These are phyloP conservation scores for Stenogyne calaminthoides DNA, from an alignment of 305 asterid species.

Conservation along the genomic window DNA sequence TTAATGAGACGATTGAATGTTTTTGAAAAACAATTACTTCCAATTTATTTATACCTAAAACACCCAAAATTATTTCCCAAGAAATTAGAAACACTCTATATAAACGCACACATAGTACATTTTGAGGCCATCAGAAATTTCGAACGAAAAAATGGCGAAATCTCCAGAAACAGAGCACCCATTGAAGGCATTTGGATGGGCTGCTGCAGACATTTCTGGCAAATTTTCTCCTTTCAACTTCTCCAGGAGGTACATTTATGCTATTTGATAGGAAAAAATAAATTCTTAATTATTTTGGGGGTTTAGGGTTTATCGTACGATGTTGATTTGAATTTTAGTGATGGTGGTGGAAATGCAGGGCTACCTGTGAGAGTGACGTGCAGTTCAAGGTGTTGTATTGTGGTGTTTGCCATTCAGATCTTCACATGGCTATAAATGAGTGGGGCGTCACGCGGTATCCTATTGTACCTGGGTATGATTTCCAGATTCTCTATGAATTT, in stretches of 20 bases:
- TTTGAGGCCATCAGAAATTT: too few relatives aligned
- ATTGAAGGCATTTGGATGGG: constrained; percentile 44
- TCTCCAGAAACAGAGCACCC: constrained; percentile 47
- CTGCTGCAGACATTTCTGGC: constrained; percentile 44
- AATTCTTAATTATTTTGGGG: not conserved
- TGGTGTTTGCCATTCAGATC: constrained; percentile 46
- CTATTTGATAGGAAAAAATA: not conserved
- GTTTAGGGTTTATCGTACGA: not conserved
- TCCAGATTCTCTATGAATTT: not conserved
- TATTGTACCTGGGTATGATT: constrained; percentile 41
- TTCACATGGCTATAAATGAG: constrained; percentile 44
- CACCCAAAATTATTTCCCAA: not conserved
- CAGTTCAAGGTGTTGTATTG: constrained; percentile 34
- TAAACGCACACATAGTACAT: too few relatives aligned
- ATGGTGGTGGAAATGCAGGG: constrained; percentile 19
- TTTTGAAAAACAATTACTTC: too few relatives aligned
- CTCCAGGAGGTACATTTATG: constrained; percentile 36
- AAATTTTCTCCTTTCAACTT: constrained; percentile 37
- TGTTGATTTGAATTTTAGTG: not conserved
- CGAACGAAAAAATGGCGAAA: constrained; percentile 30
- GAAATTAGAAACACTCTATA: not conserved
- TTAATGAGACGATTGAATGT: too few relatives aligned
- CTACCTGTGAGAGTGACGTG: constrained; percentile 40
- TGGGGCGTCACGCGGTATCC: constrained; percentile 40
- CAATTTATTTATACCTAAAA: too few relatives aligned